phyloP scores from a whole-genome alignment of 2,329 filamentous ascomycete species.

The Talaromyces sp. region DNA sequence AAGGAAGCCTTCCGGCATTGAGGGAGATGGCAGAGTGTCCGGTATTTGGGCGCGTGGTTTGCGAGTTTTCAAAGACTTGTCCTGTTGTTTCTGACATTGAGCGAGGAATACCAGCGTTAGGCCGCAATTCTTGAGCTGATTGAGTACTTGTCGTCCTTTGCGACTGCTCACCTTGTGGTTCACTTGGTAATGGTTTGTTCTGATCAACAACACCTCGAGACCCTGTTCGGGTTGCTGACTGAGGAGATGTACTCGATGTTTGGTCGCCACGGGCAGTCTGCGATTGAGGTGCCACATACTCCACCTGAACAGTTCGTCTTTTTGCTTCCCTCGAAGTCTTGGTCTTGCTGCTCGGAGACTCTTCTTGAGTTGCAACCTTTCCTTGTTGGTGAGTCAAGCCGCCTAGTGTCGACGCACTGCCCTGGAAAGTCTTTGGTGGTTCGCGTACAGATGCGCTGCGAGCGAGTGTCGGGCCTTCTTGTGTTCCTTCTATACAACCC shows the following conservation, averaged over 20 bases:
- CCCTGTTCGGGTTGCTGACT: constrained; percentile 22
- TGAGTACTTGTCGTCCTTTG: constrained; percentile 23
- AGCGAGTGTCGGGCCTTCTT: constrained; percentile 64
- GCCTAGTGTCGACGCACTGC: constrained; percentile 49
- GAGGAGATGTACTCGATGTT: constrained; percentile 19
- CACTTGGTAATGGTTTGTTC: constrained; percentile 44
- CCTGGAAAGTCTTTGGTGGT: constrained; percentile 64
- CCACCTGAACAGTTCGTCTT: constrained; percentile 90
- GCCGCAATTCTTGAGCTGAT: constrained; percentile 39
- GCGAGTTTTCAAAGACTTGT: constrained; percentile 48
- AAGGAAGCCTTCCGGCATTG: constrained; percentile 62
- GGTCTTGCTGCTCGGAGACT: constrained; percentile 51
- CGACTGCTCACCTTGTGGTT: constrained; percentile 18
- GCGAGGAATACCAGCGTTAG: constrained; percentile 53
- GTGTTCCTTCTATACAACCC: constrained; percentile 44
- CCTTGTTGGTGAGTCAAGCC: constrained; percentile 72
- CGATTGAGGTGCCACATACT: constrained; percentile 90
- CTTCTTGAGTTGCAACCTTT: constrained; percentile 63
- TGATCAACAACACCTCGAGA: constrained; percentile 25
- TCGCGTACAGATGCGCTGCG: constrained; percentile 92
- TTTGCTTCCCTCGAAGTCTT: constrained; percentile 76
- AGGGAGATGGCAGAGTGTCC: constrained; percentile 74
- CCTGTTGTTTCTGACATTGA: constrained; percentile 60
- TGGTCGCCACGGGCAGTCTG: constrained; percentile 72
- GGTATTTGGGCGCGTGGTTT: constrained; percentile 68